phyloP scores from a whole-genome alignment of 257 asterid genomes.

The Solanum chiquidenum region DNA sequence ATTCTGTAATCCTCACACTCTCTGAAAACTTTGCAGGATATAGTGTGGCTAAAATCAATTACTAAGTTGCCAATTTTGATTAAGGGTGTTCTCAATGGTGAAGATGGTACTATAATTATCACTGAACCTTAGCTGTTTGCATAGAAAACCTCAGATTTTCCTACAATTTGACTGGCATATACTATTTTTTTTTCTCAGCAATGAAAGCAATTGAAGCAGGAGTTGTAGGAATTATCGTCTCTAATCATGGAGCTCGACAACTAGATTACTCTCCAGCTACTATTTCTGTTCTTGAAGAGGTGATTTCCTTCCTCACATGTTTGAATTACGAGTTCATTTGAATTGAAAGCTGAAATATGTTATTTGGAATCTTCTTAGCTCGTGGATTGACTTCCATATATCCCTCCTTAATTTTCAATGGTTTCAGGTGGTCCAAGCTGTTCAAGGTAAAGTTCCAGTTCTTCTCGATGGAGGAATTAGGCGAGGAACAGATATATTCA shows the following conservation, averaged over 20 bases:
- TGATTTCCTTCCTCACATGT: not conserved
- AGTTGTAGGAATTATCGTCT: slow-evolving; percentile 42
- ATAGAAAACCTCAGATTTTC: not conserved
- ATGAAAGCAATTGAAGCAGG: slow-evolving; percentile 49
- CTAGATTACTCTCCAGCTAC: slow-evolving; percentile 51
- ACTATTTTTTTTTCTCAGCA: slow-evolving; percentile 20
- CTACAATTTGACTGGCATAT: not conserved
- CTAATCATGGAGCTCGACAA: slow-evolving; percentile 70
- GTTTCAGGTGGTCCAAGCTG: slow-evolving; percentile 47
- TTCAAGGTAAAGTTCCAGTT: slow-evolving; percentile 48
- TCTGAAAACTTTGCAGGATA: slow-evolving; percentile 30
- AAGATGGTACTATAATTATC: slow-evolving; percentile 30
- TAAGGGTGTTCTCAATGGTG: slow-evolving; percentile 54
- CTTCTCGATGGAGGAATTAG: slow-evolving; percentile 61
- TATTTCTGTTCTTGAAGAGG: slow-evolving; percentile 65
- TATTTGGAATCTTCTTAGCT: not conserved
- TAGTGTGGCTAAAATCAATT: slow-evolving; percentile 56
- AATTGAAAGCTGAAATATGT: not conserved
- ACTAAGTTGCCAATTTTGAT: slow-evolving; percentile 50
- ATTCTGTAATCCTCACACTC: not conserved
- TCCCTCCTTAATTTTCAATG: not conserved
- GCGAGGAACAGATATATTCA: slow-evolving; percentile 61
- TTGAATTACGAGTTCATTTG: not conserved
- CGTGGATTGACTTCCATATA: not conserved
- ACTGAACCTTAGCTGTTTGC: not conserved